Evolutionary conservation across 306 rosid genomes (phyloP), one percentile per base, ranked within the genome.

Genomic region (Sindora glabra): DNA sequence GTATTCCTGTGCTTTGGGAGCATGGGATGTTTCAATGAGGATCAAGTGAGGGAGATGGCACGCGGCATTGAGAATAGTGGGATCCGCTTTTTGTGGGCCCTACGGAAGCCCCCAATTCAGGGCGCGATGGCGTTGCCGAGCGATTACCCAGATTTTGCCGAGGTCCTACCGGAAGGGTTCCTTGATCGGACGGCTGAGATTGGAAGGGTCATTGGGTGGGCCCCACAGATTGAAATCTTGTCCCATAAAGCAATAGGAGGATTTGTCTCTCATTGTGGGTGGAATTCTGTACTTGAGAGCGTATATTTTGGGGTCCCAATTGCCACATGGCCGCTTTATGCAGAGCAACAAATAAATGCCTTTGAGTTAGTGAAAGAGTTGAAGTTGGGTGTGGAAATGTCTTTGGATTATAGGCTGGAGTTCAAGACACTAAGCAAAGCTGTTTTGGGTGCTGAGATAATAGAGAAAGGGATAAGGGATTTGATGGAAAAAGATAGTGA

Each of bases 191-290:
- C 68, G 3, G 50, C 3, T 48, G 71, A 32, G 0, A 48, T 57
- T 49, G 77, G 78, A 0, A 12, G 48, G 74, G 78, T 77, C 16
- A 67, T 77, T 42, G 67, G 42, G 3, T 77, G 81, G 81, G 78
- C 57, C 2, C 71, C 81, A 33, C 81, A 76, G 52, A 67, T 61
- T 66, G 27, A 4, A 5, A 74, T 71, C 51, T 44, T 76, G 36
- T 55, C 23, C n/a, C 62, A 61, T 48, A 63, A 59, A 50, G 25
- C 81, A 0, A 70, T 71, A 10, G 81, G 77, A 0, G 80, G 69
- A 23, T 75, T 75, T 7, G 76, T 75, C 59, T 69, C 72, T 3
- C 80, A 75, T 18, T 75, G 80, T 2, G 80, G 80, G 13, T 75
- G 72, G 72, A 75, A 75, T 51, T 75, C 80, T 3, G 68, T 67